phyloP scores from a whole-genome alignment of 1,284 basidiomycete genomes.

The Trichosporon sp. region DNA sequence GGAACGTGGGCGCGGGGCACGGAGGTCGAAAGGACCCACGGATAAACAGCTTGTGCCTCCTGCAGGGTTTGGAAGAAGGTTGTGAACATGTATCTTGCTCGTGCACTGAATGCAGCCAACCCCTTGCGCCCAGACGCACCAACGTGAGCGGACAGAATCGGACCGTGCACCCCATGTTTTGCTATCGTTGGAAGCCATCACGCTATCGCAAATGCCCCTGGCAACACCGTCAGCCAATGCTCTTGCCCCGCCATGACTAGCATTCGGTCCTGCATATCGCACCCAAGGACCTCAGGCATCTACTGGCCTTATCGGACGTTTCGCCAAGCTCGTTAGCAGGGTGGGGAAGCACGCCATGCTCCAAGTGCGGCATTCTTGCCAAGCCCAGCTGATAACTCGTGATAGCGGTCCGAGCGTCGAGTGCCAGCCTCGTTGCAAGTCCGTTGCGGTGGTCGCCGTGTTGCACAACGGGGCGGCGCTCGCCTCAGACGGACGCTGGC shows the following conservation, averaged over 20 bases:
- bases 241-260: background rate
- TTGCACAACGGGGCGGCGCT: background rate
- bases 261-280: background rate
- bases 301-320: background rate
- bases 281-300: no score
- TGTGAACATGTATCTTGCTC: background rate
- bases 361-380: background rate
- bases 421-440: background rate
- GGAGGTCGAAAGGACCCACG: background rate
- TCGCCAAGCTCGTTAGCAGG: background rate
- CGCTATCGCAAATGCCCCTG: background rate
- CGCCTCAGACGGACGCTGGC: background rate
- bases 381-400: background rate
- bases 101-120: background rate
- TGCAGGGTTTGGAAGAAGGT: background rate
- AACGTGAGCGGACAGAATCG: background rate
- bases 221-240: background rate
- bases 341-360: background rate
- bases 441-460: background rate
- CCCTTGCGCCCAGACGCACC: background rate
- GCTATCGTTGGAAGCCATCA: background rate
- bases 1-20: constrained; percentile 1
- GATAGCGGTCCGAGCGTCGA: background rate
- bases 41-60: background rate
- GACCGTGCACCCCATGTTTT: background rate